Percentiles rank a stretch among this genome's conserved stretches.
These are phyloP conservation scores for Salix viminalis DNA, from an alignment of 345 rosid genomes.

Conservation along the genomic window DNA sequence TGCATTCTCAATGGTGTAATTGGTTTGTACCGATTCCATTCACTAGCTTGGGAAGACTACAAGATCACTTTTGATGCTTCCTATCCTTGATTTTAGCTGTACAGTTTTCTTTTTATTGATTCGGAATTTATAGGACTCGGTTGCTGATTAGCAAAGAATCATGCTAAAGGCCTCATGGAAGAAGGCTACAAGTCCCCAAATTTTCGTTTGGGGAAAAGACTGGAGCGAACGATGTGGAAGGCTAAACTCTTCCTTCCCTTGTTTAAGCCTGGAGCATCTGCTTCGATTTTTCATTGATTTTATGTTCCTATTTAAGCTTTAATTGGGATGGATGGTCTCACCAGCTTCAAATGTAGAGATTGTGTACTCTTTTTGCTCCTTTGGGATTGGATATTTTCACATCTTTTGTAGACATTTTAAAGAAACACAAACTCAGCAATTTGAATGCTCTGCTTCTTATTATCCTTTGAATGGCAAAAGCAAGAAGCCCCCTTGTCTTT, in stretches of 20 bases:
- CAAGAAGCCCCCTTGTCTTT: not conserved
- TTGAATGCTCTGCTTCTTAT: not conserved
- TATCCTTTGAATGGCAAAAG: not conserved
- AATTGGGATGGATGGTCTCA: not conserved
- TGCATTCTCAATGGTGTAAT: conserved; percentile 13
- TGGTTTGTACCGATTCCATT: not conserved
- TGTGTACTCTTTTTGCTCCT: not conserved
- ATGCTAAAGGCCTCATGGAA: conserved; percentile 6
- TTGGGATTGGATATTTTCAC: not conserved
- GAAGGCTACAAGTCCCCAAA: conserved; percentile 6
- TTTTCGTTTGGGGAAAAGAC: conserved; percentile 11
- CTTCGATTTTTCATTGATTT: conserved; percentile 9
- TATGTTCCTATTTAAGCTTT: not conserved
- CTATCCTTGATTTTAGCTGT: conserved; percentile 19
- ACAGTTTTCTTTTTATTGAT: conserved; percentile 17
- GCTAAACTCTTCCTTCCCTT: not conserved
- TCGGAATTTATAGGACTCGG: conserved; percentile 1
- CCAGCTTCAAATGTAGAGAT: conserved; percentile 5
- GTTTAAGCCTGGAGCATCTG: conserved; percentile 11
- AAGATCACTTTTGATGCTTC: not conserved
- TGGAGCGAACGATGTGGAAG: conserved; percentile 7
- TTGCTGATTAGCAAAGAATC: conserved; percentile 2
- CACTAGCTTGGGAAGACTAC: not conserved
- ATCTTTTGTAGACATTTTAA: not conserved
- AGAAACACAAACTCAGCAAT: not conserved